Evolutionary conservation across 306 rosid genomes (phyloP).

Genomic region (Cajanus cajan): DNA sequence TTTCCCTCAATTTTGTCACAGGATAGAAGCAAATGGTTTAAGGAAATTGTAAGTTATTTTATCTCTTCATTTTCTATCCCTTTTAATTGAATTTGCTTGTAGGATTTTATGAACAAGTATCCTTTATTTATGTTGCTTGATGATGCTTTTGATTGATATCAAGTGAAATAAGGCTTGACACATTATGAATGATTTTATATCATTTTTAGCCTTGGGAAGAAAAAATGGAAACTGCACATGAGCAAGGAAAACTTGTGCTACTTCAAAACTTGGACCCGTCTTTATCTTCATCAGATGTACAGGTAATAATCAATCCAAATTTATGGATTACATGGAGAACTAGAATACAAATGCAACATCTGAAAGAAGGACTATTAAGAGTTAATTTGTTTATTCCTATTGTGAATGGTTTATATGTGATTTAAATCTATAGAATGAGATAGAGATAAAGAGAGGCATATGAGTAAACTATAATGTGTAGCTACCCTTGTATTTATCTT

Average conservation of each 20-base stretch:
- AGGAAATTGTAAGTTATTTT: constrained; percentile 69
- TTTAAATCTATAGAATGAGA: neutral
- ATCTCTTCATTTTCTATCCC: constrained; percentile 17
- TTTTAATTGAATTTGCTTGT: neutral
- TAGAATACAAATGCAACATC: neutral
- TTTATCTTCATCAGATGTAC: constrained; percentile 68
- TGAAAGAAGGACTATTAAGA: neutral
- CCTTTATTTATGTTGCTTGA: neutral
- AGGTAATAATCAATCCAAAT: constrained; percentile 53
- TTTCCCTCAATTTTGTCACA: constrained; percentile 47
- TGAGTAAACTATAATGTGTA: too few relatives aligned
- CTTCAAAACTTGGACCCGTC: constrained; percentile 85
- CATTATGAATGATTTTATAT: constrained; percentile 14
- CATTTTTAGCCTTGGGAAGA: constrained; percentile 87
- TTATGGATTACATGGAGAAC: neutral
- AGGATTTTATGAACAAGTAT: neutral
- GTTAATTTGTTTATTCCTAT: neutral
- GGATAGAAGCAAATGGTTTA: constrained; percentile 85
- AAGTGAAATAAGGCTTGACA: constrained; percentile 12
- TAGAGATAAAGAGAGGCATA: too few relatives aligned
- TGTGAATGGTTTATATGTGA: neutral
- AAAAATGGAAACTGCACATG: constrained; percentile 53
- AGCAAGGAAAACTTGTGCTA: constrained; percentile 68
- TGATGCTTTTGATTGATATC: neutral
- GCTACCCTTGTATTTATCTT: too few relatives aligned